phyloP scores from a whole-genome alignment of 371 early-diverging fungal species.

The Fennellomyces sp. region DNA sequence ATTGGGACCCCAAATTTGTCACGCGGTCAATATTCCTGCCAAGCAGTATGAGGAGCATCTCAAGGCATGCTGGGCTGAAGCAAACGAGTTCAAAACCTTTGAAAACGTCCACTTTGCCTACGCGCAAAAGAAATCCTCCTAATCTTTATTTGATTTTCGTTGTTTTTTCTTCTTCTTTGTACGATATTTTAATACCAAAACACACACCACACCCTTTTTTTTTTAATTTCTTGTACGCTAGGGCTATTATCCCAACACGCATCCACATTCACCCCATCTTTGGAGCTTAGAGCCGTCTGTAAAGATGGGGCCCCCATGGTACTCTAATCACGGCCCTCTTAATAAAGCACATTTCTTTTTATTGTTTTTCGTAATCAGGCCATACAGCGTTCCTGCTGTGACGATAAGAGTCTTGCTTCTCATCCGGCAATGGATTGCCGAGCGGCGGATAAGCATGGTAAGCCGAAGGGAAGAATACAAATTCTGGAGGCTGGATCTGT shows the following conservation, averaged over 20 bases:
- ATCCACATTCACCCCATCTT: background rate
- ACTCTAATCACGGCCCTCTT: background rate
- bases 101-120: slow-evolving; percentile 57
- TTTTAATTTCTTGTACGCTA: background rate
- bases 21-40: slow-evolving; percentile 21
- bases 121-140: slow-evolving; percentile 35
- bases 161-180: background rate
- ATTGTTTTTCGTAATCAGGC: background rate
- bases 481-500: background rate
- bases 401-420: background rate
- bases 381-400: background rate
- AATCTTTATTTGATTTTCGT: background rate
- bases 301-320: background rate
- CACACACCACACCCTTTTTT: background rate
- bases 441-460: background rate
- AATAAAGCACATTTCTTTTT: background rate
- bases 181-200: background rate
- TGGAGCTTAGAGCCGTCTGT: background rate
- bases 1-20: slow-evolving; percentile 36
- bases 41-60: slow-evolving; percentile 34
- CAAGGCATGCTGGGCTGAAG: slow-evolving; percentile 41
- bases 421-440: background rate
- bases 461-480: background rate
- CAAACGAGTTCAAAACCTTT: slow-evolving; percentile 51
- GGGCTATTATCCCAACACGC: background rate